Conservation (phyloP, 2,329 filamentous ascomycete genomes). For the Aureobasidium sp. region DNA sequence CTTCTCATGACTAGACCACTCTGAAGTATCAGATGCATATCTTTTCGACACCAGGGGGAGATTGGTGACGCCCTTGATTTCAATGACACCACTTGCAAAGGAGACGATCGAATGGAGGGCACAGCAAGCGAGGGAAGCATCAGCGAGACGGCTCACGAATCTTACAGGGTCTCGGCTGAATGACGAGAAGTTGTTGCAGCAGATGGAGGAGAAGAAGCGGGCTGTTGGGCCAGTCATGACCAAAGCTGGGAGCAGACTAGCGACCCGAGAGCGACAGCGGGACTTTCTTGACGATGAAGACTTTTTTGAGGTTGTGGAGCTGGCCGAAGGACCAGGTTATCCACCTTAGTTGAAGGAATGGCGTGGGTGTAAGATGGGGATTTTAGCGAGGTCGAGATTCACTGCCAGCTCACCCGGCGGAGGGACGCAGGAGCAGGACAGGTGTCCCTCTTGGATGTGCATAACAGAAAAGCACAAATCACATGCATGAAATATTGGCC, state of each 20-base stretch:
- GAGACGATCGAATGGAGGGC: slow-evolving; percentile 7
- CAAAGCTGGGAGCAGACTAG: slow-evolving; percentile 46
- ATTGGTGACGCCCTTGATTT: slow-evolving; percentile 38
- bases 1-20: slow-evolving; percentile 24
- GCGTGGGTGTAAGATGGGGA: too few relatives aligned
- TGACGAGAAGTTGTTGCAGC: slow-evolving; percentile 40
- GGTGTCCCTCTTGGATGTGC: too few relatives aligned
- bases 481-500: background rate
- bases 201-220: slow-evolving; percentile 44
- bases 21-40: slow-evolving; percentile 38
- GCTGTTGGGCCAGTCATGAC: slow-evolving; percentile 49
- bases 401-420: too few relatives aligned
- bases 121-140: slow-evolving; percentile 8
- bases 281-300: slow-evolving; percentile 47
- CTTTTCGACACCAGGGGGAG: slow-evolving; percentile 42
- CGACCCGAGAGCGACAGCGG: slow-evolving; percentile 44
- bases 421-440: too few relatives aligned
- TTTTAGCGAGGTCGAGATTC: too few relatives aligned
- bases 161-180: slow-evolving; percentile 23
- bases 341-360: background rate
- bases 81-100: background rate
- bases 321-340: background rate
- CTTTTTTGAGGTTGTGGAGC: slow-evolving; percentile 23
- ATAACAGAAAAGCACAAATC: too few relatives aligned
- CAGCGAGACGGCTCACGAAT: slow-evolving; percentile 27